Percentiles rank a stretch among this genome's conserved stretches.
Conservation (phyloP, 202 grass and related monocot genomes). For the Eragrostis tef region DNA sequence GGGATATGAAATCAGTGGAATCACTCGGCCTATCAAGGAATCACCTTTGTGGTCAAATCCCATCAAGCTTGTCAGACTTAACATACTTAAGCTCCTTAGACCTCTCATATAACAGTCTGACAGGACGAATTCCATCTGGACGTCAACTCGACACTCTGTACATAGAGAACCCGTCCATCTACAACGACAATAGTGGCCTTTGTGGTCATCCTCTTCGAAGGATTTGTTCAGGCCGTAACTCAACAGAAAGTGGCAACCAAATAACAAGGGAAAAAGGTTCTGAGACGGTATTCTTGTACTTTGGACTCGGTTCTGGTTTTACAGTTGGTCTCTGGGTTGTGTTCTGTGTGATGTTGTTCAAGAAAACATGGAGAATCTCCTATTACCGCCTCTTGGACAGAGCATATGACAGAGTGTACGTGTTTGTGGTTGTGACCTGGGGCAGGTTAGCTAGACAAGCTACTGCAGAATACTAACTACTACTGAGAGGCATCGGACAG, state of each 20-base stretch:
- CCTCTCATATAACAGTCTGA: slow-evolving; percentile 52
- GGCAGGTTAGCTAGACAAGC: neutral
- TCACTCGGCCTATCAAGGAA: slow-evolving; percentile 7
- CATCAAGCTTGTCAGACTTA: neutral
- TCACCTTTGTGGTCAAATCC: neutral
- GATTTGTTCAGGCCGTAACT: neutral
- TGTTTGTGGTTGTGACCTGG: neutral
- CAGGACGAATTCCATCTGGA: slow-evolving; percentile 41
- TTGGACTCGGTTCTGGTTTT: neutral
- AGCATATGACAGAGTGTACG: neutral
- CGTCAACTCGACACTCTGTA: slow-evolving; percentile 44
- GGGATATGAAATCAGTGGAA: neutral
- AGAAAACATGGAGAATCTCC: neutral
- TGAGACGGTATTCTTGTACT: neutral
- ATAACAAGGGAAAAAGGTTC: neutral
- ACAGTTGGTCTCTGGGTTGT: slow-evolving; percentile 6
- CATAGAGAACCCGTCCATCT: neutral
- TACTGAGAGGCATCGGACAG: too few species aligned
- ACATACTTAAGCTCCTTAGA: slow-evolving; percentile 34
- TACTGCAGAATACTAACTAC: neutral
- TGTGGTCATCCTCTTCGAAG: slow-evolving; percentile 37
- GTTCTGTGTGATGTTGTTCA: neutral
- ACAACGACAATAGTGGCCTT: slow-evolving; percentile 28
- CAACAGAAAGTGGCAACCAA: neutral
- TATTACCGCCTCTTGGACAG: neutral